phyloP scores from a whole-genome alignment of 2,329 filamentous ascomycete species.

The Gnomoniopsis smithogilvyi region DNA sequence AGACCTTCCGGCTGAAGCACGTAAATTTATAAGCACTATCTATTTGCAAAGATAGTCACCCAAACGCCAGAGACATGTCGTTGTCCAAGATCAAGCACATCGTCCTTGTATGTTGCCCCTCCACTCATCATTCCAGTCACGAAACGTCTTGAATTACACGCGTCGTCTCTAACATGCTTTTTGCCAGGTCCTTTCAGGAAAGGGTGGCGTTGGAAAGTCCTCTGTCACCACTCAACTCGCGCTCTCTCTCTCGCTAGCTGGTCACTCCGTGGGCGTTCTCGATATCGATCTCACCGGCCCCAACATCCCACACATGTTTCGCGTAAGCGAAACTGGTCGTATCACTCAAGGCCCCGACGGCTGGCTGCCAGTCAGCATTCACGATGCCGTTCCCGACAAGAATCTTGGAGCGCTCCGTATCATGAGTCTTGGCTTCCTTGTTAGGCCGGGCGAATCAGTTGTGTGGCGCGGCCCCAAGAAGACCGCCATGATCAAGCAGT shows the following conservation, averaged over 20 bases:
- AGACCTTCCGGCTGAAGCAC: not conserved
- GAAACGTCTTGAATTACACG: not conserved
- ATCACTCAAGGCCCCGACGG: constrained; percentile 88
- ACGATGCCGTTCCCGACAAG: constrained; percentile 51
- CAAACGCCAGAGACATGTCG: constrained; percentile 47
- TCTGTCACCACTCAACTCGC: constrained; percentile 96
- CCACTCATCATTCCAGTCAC: not conserved
- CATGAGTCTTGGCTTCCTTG: constrained; percentile 91
- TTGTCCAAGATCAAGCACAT: constrained; percentile 72
- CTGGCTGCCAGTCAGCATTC: constrained; percentile 87
- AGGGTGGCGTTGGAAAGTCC: constrained; percentile 97
- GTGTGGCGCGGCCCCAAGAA: constrained; percentile 99
- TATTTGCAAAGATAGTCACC: not conserved
- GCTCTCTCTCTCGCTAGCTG: constrained; percentile 79
- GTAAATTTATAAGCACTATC: not conserved
- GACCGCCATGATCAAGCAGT: constrained; percentile 97
- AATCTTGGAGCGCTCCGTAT: constrained; percentile 67
- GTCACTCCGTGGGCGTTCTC: constrained; percentile 88
- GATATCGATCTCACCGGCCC: constrained; percentile 96
- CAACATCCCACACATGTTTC: constrained; percentile 92
- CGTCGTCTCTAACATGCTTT: constrained; percentile 8
- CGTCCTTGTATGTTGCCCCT: constrained; percentile 50
- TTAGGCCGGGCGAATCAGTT: constrained; percentile 83
- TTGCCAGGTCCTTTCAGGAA: constrained; percentile 76
- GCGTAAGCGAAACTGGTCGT: constrained; percentile 75